These are phyloP conservation scores for Comarum palustre DNA, from an alignment of 306 rosid species.

Conservation along the genomic window DNA sequence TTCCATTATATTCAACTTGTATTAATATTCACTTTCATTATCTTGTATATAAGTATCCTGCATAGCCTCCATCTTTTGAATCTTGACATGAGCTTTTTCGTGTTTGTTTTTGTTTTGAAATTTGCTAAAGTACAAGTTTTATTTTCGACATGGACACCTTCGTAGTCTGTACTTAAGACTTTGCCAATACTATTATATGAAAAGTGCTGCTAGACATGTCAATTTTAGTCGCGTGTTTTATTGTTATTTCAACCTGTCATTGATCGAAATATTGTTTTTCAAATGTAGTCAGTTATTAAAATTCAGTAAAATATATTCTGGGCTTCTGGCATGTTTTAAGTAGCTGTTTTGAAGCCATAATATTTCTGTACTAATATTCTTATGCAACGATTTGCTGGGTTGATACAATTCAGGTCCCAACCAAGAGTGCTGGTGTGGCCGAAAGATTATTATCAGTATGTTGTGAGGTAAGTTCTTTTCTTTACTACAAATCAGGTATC, in stretches of 20 bases:
- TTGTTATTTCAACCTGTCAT: background rate
- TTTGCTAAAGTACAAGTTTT: background rate
- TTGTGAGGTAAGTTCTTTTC: slow-evolving; percentile 63
- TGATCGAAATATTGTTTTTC: background rate
- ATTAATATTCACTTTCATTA: slow-evolving; percentile 15
- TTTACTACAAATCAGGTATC: slow-evolving; percentile 8
- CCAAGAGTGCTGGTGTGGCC: slow-evolving; percentile 57
- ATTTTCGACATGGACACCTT: slow-evolving; percentile 2
- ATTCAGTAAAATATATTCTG: slow-evolving; percentile 10
- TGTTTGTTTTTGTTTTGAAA: background rate
- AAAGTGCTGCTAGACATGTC: too few species aligned
- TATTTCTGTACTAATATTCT: slow-evolving; percentile 11
- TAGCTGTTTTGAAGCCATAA: slow-evolving; percentile 10
- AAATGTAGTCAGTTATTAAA: background rate
- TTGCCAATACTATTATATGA: too few species aligned
- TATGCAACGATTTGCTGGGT: slow-evolving; percentile 26
- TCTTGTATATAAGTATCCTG: slow-evolving; percentile 1
- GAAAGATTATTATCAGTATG: slow-evolving; percentile 67
- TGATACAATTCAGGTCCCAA: slow-evolving; percentile 53
- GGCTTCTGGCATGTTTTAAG: background rate
- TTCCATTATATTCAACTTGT: background rate
- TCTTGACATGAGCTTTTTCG: background rate
- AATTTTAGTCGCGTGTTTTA: background rate
- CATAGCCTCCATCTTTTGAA: background rate
- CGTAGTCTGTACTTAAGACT: background rate